Evolutionary conservation across 306 rosid species (phyloP).

Genomic region (Boehmeria nivea): DNA sequence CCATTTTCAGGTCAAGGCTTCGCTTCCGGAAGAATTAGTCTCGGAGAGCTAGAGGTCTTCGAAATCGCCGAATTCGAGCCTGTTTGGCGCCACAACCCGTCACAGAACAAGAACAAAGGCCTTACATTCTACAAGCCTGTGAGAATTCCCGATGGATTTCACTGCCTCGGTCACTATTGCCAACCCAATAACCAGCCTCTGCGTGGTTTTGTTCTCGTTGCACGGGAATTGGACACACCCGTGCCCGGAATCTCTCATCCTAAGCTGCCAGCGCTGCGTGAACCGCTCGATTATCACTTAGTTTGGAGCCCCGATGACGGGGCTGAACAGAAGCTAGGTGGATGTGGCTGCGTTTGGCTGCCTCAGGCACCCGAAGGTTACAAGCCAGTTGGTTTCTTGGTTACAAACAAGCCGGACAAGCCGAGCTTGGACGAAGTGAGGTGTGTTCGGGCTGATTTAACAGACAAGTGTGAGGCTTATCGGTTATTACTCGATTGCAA

Average conservation of each 20-base stretch:
- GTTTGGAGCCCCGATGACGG: conserved; percentile 59
- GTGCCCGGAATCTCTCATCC: conserved; percentile 19
- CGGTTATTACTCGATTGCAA: conserved; percentile 33
- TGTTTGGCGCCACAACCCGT: conserved; percentile 47
- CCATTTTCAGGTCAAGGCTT: conserved; percentile 57
- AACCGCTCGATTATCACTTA: conserved; percentile 65
- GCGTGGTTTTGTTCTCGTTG: conserved; percentile 68
- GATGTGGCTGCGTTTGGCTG: conserved; percentile 64
- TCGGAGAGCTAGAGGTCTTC: conserved; percentile 70
- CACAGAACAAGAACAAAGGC: conserved; percentile 34
- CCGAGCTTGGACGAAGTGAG: conserved; percentile 65
- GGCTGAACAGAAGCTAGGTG: conserved; percentile 29
- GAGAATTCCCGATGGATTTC: conserved; percentile 65
- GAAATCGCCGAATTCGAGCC: conserved; percentile 50
- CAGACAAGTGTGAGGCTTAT: conserved; percentile 58
- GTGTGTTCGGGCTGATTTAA: conserved; percentile 74
- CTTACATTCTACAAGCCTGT: conserved; percentile 63
- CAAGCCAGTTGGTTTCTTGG: conserved; percentile 65
- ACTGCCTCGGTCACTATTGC: conserved; percentile 73
- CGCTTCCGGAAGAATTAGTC: conserved; percentile 62
- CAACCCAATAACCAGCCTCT: conserved; percentile 52
- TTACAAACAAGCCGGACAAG: conserved; percentile 49
- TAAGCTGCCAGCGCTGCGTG: conserved; percentile 44
- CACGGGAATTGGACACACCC: conserved; percentile 43
- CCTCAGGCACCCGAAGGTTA: conserved; percentile 85